These are phyloP conservation scores for Berkeleyomyces basicola DNA, from an alignment of 2,329 filamentous ascomycete genomes.

Conservation along the genomic window DNA sequence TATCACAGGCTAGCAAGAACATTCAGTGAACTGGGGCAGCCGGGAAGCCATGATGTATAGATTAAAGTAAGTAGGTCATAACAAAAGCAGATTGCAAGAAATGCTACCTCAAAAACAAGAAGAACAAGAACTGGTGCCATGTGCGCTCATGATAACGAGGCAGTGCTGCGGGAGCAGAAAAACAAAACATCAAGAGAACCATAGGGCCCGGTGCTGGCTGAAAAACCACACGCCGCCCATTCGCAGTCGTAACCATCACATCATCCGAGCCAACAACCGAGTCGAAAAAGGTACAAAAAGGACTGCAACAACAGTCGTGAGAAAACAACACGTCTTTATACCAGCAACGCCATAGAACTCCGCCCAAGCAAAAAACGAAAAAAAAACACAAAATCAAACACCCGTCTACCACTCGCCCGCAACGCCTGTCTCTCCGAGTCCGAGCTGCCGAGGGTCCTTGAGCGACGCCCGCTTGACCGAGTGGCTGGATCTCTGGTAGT, in stretches of 20 bases:
- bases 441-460: neutral
- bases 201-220: neutral
- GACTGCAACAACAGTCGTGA: neutral
- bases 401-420: conserved; percentile 6
- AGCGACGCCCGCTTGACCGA: neutral
- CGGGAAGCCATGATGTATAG: no score
- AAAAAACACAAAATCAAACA: neutral
- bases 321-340: neutral
- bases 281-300: neutral
- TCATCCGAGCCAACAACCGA: neutral
- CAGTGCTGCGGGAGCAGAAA: neutral
- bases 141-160: neutral
- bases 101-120: neutral
- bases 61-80: no score
- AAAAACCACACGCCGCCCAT: neutral
- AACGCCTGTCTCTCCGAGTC: neutral
- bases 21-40: no score
- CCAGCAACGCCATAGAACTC: no score
- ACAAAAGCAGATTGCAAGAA: neutral
- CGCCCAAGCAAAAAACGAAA: neutral
- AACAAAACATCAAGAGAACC: neutral
- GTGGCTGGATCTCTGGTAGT: conserved; percentile 9
- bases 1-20: no score
- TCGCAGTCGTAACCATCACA: neutral
- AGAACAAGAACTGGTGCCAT: neutral